Base-by-base conservation (phyloP, 2,329 filamentous ascomycete genomes). In the Colletotrichum sp. region DNA sequence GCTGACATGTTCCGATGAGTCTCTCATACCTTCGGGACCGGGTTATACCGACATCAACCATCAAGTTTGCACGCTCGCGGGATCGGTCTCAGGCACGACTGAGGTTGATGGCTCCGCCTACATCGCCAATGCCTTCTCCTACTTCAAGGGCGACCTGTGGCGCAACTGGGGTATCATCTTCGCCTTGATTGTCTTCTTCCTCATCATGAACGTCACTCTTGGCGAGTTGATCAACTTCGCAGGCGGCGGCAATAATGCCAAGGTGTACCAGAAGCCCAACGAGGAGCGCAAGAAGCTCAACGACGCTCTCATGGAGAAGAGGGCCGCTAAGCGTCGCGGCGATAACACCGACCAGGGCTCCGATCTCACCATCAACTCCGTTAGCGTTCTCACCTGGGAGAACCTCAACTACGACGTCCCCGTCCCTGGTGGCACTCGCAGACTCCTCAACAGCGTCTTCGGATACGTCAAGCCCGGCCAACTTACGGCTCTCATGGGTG, bases 151-250 rank as follows among this genome's bases (percentile, higher is more conserved):
- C 1, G 91, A 96, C 67, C 87, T 97, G 1, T 97, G 95, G 95
- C 90, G 95, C 56, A 96, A 97, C 83, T 95, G 94, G 82, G 95
- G 94, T 2, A 97, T 98, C 77, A 92, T 97, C 76, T 82, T 96
- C 13, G 92, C 89, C 3, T 90, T 97, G 77, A 95, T 97, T 70
- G 84, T 93, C 55, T 92, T 92, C 75, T 98, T 98, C 85, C 87
- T 98, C 5, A 83, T 91, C 13, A 85, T 94, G 73, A 96, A 98
- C 78, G 93, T 95, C 52, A 88, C 95, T 18, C 88, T 96, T 0
- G 96, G 95, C 80, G 96, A 98, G 82, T 87, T 94, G 26, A 88
- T 97, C 79, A 94, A 92, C 73, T 95, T 93, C 78, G 94, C 95
- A 56, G 93, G 94, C 82, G 95, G 94, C 9, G 95, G 95, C n/a